phyloP scores from a whole-genome alignment of 352 stramenopile species.

The Phytophthora palmivora region DNA sequence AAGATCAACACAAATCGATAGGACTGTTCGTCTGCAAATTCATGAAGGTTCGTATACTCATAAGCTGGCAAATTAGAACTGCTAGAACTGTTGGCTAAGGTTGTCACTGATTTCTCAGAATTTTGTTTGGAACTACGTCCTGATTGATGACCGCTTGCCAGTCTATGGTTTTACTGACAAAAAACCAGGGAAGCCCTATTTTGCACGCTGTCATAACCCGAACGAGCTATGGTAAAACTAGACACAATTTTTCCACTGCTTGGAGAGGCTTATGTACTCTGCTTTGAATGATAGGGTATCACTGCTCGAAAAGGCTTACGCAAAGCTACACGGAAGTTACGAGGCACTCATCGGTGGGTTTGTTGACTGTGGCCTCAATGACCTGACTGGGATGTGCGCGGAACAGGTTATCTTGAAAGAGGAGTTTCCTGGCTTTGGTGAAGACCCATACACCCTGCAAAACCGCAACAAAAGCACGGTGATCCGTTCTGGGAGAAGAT shows the following conservation, averaged over 20 bases:
- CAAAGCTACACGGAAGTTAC: constrained; percentile 92
- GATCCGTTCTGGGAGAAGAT: constrained; percentile 89
- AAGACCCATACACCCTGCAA: constrained; percentile 67
- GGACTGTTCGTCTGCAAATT: constrained; percentile 92
- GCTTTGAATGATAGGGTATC: constrained; percentile 63
- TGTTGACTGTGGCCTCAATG: constrained; percentile 89
- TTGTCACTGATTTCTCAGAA: constrained; percentile 52
- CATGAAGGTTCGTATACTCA: constrained; percentile 76
- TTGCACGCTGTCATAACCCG: constrained; percentile 82
- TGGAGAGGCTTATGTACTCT: background rate
- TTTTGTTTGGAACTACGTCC: constrained; percentile 92
- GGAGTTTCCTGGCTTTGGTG: constrained; percentile 79
- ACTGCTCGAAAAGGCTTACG: constrained; percentile 93
- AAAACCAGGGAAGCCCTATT: constrained; percentile 85
- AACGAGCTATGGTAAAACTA: constrained; percentile 84
- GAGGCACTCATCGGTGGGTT: constrained; percentile 91
- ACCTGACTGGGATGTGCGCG: constrained; percentile 91
- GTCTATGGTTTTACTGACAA: constrained; percentile 86
- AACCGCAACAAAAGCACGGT: constrained; percentile 47
- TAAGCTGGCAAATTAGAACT: background rate
- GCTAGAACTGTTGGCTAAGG: background rate
- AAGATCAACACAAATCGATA: constrained; percentile 73
- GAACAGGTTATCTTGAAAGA: constrained; percentile 89
- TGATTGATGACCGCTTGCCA: constrained; percentile 90
- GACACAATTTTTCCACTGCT: background rate